phyloP scores from a whole-genome alignment of 2,329 filamentous ascomycete species.

The Bipolaris zeicola region DNA sequence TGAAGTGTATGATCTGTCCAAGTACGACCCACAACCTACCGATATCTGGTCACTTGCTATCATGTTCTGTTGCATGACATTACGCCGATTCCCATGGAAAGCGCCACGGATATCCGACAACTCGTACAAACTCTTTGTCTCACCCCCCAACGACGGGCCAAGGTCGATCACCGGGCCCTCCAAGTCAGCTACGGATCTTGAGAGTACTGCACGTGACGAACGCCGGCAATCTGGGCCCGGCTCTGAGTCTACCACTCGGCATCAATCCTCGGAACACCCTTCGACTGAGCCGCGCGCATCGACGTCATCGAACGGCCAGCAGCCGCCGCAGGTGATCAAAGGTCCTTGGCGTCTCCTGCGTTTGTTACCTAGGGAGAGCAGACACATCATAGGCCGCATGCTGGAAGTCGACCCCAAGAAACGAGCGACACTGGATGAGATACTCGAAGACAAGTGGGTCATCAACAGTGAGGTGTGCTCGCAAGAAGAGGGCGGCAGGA shows the following conservation, averaged over 20 bases:
- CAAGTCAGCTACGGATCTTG: slow-evolving; percentile 42
- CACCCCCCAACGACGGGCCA: slow-evolving; percentile 68
- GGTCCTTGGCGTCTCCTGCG: slow-evolving; percentile 90
- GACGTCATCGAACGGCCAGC: slow-evolving; percentile 44
- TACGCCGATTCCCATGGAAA: slow-evolving; percentile 96
- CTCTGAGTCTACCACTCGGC: slow-evolving; percentile 51
- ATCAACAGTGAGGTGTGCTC: slow-evolving; percentile 80
- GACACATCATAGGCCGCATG: slow-evolving; percentile 91
- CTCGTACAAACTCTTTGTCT: slow-evolving; percentile 90
- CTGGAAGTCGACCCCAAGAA: slow-evolving; percentile 84
- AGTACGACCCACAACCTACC: slow-evolving; percentile 90
- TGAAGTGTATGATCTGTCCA: slow-evolving; percentile 91
- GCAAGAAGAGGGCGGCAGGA: slow-evolving; percentile 73
- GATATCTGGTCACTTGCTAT: slow-evolving; percentile 99
- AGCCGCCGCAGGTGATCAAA: slow-evolving; percentile 71
- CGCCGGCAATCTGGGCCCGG: slow-evolving; percentile 33
- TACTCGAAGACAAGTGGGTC: slow-evolving; percentile 90
- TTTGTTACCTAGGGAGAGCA: slow-evolving; percentile 83
- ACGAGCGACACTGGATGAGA: slow-evolving; percentile 82
- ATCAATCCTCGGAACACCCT: slow-evolving; percentile 34
- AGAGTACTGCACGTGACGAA: slow-evolving; percentile 44
- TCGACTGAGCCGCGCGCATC: slow-evolving; percentile 24
- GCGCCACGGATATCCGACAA: slow-evolving; percentile 89
- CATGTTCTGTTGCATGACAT: slow-evolving; percentile 98
- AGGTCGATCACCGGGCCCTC: slow-evolving; percentile 40